Percentiles rank a stretch among this genome's conserved stretches.
Evolutionary conservation across 2,329 filamentous ascomycete species (phyloP).

Genomic region (Furcasterigmium furcatum): DNA sequence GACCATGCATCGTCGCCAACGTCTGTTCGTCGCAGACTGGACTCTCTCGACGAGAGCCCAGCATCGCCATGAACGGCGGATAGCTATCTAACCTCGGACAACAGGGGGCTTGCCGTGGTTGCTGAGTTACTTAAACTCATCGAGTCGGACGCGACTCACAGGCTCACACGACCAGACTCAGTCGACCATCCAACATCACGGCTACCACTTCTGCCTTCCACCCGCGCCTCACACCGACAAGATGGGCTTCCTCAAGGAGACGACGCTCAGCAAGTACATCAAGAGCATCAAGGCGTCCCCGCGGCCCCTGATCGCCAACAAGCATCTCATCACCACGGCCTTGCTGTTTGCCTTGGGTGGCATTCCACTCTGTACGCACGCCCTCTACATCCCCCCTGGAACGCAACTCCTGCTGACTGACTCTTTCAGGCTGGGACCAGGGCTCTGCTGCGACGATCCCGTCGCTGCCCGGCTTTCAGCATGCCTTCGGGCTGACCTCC

Average conservation of each 20-base stretch:
- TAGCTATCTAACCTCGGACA: too few relatives aligned
- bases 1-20: too few relatives aligned
- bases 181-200: not conserved
- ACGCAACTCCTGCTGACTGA: not conserved
- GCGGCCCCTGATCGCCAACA: slow-evolving; percentile 13
- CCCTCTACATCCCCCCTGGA: not conserved
- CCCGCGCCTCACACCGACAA: not conserved
- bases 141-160: too few relatives aligned
- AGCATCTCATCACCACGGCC: slow-evolving; percentile 11
- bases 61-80: too few relatives aligned
- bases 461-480: slow-evolving; percentile 28
- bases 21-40: too few relatives aligned
- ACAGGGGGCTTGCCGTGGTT: too few relatives aligned
- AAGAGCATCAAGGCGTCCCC: slow-evolving; percentile 11
- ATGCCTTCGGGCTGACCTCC: slow-evolving; percentile 25
- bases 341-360: slow-evolving; percentile 15
- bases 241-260: slow-evolving; percentile 5
- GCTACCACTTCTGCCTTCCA: not conserved
- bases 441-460: slow-evolving; percentile 18
- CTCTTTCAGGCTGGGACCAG: not conserved
- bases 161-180: too few relatives aligned
- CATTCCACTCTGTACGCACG: slow-evolving; percentile 5
- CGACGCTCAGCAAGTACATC: slow-evolving; percentile 12
- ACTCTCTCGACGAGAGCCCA: too few relatives aligned
- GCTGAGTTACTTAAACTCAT: too few relatives aligned